Conservation (phyloP, 177 flowering plant species). For the Vitis hybrid region DNA sequence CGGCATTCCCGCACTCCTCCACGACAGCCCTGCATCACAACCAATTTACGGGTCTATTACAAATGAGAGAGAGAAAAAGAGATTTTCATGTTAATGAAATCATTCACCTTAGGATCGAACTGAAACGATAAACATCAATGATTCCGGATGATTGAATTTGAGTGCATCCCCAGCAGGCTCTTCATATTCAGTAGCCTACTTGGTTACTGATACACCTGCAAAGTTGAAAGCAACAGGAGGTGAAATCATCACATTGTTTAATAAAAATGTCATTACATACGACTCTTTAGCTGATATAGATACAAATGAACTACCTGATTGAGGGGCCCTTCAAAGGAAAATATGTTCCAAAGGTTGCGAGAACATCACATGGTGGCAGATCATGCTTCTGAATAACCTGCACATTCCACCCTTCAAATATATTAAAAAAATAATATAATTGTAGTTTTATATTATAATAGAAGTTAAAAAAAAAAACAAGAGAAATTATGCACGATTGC, state of each 20-base stretch:
- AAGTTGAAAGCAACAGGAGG: conserved; percentile 1
- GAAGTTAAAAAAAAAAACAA: no score
- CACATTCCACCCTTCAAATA: conserved; percentile 3
- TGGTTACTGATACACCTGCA: conserved; percentile 71
- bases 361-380: conserved; percentile 70
- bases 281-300: not conserved
- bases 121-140: conserved; percentile 71
- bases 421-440: not conserved
- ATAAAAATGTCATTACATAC: not conserved
- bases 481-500: no score
- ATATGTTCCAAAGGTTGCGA: conserved; percentile 59
- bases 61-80: not conserved
- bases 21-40: conserved; percentile 64
- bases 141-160: conserved; percentile 74
- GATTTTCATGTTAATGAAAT: not conserved
- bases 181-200: conserved; percentile 99
- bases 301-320: conserved; percentile 59
- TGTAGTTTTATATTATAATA: no score
- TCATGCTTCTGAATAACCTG: conserved; percentile 35
- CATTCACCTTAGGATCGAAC: conserved; percentile 79
- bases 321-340: conserved; percentile 79
- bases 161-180: conserved; percentile 95
- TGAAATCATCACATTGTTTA: not conserved
- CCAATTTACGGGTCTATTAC: conserved; percentile 4
- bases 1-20: conserved; percentile 72